These are phyloP conservation scores for Apostasia ramifera DNA, from an alignment of 106 monocot species.

Conservation along the genomic window DNA sequence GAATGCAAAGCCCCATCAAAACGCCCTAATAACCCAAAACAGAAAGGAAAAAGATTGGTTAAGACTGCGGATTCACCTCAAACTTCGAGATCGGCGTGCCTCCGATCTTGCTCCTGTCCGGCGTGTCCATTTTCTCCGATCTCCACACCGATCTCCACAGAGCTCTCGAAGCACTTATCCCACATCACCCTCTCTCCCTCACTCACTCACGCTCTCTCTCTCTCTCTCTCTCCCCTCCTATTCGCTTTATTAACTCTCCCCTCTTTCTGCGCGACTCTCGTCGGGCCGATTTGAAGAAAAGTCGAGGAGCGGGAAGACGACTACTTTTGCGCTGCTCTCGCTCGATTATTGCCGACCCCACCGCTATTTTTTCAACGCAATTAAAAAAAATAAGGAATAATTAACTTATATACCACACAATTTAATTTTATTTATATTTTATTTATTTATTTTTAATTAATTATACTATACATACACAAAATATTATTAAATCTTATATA, in stretches of 20 bases:
- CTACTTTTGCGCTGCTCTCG: not conserved
- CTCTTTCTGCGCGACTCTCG: not conserved
- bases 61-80: conserved; percentile 5
- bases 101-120: conserved; percentile 18
- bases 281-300: conserved; percentile 1
- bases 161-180: not conserved
- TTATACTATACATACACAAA: no score
- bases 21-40: not conserved
- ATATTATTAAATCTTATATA: no score
- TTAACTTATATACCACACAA: no score
- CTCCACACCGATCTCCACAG: not conserved
- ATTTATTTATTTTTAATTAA: no score
- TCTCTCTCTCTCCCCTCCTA: not conserved
- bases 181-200: not conserved
- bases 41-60: not conserved
- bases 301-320: conserved; percentile 1
- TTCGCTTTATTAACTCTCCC: not conserved
- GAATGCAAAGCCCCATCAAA: no score
- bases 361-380: not conserved
- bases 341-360: not conserved
- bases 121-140: conserved; percentile 17
- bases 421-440: no score
- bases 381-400: no score
- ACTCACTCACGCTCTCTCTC: not conserved
- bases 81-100: conserved; percentile 18